Evolutionary conservation across 164 flowering plant species (phyloP), one percentile per base, ranked within the genome.

Genomic region (Paratinospora sagittata): DNA sequence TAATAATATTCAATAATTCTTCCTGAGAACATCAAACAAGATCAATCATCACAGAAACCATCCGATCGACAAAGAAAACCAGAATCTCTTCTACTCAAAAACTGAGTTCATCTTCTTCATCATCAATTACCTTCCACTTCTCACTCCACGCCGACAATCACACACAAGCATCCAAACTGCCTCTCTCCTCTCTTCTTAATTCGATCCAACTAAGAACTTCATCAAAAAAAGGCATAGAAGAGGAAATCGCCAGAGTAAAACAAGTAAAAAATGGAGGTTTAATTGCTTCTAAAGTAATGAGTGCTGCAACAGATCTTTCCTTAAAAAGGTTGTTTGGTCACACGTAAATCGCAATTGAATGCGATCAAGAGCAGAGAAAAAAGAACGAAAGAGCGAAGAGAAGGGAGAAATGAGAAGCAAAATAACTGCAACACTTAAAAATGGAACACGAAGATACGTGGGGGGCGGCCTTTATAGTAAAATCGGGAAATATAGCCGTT

Each of bases 401-500:
- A 52, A 52, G 58, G 6, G 58, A 52, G 58, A 52, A 4, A 11
- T 17, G n/a, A 19, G 7, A 14, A 52, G 21, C 58, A 52, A 52
- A 16, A 16, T 4, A 52, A 52, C 19, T 3, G 58, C n/a, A 52
- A 52, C n/a, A 52, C 63, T 45, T 26, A n/a, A 10, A 45, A 67
- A 6, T 30, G 11, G 66, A 34, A 52, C n/a, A 52, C 5, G 58
- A 52, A 21, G 58, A 21, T n/a, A 16, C 58, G 58, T 52, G 41
- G 70, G 70, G 71, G 70, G 61, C 72, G 72, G 72, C 80, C 70
- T n/a, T 69, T 63, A 12, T 63, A 66, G 60, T 2, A 64, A 55
- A 66, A 5, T 10, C 30, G 36, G 47, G 63, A 69, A 55, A 55
- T 57, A 52, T 41, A 24, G 72, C 75, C 36, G 84, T 81, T 81